These are phyloP conservation scores for Miscanthus sacchariflorus DNA, from an alignment of 202 grass and related monocot genomes.

Conservation along the genomic window DNA sequence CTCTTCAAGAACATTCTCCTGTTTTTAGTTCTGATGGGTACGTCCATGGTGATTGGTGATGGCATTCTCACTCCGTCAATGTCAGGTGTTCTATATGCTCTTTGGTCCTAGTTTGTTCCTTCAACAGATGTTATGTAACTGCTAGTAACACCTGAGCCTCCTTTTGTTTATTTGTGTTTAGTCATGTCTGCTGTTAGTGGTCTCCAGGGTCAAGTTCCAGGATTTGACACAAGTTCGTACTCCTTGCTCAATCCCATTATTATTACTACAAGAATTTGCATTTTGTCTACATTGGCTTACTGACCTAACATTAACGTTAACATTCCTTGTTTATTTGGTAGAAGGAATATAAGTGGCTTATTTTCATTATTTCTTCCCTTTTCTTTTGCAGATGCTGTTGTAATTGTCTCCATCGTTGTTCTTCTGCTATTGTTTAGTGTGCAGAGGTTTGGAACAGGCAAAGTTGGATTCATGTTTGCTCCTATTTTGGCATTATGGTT, in stretches of 20 bases:
- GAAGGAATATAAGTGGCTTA: conserved; percentile 19
- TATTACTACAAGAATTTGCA: not conserved
- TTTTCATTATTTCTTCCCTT: conserved; percentile 12
- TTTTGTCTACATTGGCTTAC: conserved; percentile 11
- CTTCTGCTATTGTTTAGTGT: conserved; percentile 90
- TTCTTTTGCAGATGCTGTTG: conserved; percentile 82
- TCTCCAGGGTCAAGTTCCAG: conserved; percentile 83
- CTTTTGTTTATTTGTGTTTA: conserved; percentile 51
- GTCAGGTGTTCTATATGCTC: conserved; percentile 71
- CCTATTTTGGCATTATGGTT: conserved; percentile 94
- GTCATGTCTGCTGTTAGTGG: conserved; percentile 99
- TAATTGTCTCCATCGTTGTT: conserved; percentile 75
- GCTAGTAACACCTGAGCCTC: conserved; percentile 31
- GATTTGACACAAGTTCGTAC: conserved; percentile 76
- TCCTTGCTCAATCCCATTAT: not conserved
- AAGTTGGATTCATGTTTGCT: conserved; percentile 96
- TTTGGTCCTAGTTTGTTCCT: conserved; percentile 38
- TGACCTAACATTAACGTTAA: conserved; percentile 6
- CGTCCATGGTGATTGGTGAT: conserved; percentile 98
- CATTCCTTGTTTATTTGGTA: conserved; percentile 26
- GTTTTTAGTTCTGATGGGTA: conserved; percentile 93
- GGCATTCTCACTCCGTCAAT: conserved; percentile 99
- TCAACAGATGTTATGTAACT: not conserved
- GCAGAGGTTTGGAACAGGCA: conserved; percentile 96
- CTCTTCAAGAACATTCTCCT: conserved; percentile 79